Base-by-base conservation (phyloP, 2,329 filamentous ascomycete species). In the Scedosporium aurantiacum region DNA sequence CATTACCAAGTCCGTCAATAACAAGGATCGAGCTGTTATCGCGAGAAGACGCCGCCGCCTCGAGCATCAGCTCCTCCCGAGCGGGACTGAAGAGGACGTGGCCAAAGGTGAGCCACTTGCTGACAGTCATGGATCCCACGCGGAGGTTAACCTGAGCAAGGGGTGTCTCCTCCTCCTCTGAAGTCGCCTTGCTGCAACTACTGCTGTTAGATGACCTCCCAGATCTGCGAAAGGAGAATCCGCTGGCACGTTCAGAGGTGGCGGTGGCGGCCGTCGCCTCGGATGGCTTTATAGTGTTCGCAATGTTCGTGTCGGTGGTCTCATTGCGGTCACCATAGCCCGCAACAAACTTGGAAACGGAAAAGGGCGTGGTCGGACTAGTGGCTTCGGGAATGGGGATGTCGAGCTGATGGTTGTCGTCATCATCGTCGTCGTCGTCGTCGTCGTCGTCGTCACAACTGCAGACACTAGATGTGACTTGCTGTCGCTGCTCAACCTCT, bases 71-170 rank as follows among this genome's bases (percentile, higher is more conserved):
- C 65, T 90, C 86, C 55, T 90, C 86, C 27, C 90, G 83, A 4
- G 88, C 84, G 10, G 90, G 89, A 66, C 88, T 91, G 74, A 94
- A 92, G 3, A 94, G 78, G 0, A 93, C 88, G 66, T 91, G 87
- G 1, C 90, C 90, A 70, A 93, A 93, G 0, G 88, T 90, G 25
- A 94, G 81, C 90, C 89, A 94, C 69, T 92, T 92, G 78, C 88
- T 91, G 25, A 91, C 90, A 63, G 90, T 91, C 78, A 94, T 85
- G 2, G 89, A 91, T 4, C 87, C 89, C 16, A 91, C 86, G 1
- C 90, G 82, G 23, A 94, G 80, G 68, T 91, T 91, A 64, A 91
- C 87, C 70, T 88, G 86, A 0, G 85, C 82, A 21, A 87, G 73
- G 1, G 86, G 84, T 1, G 85, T 85, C 63, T 81, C 83, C 64